Evolutionary conservation across 345 rosid genomes (phyloP).

Genomic region (Pistacia vera): DNA sequence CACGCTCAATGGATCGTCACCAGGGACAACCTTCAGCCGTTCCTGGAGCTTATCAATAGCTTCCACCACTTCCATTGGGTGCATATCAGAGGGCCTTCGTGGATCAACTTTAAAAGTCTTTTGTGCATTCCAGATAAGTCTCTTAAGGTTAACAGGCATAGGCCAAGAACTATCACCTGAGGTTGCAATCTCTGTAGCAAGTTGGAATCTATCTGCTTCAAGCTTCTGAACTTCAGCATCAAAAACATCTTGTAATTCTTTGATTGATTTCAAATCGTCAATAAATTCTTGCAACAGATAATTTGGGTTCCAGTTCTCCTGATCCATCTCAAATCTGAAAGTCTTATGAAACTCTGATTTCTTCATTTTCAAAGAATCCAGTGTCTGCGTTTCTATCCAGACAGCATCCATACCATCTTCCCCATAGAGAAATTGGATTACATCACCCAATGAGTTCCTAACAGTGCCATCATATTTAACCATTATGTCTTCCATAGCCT

Average conservation of each 20-base stretch:
- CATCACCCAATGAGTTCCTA: slow-evolving; percentile 95
- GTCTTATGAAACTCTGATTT: slow-evolving; percentile 72
- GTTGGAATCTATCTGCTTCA: slow-evolving; percentile 81
- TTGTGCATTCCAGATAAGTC: slow-evolving; percentile 98
- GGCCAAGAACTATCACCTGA: slow-evolving; percentile 95
- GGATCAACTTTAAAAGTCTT: slow-evolving; percentile 90
- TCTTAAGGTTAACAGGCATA: slow-evolving; percentile 88
- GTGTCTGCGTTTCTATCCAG: slow-evolving; percentile 94
- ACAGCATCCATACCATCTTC: slow-evolving; percentile 99
- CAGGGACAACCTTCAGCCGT: slow-evolving; percentile 92
- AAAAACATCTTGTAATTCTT: slow-evolving; percentile 88
- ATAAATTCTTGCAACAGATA: slow-evolving; percentile 80
- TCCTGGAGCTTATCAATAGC: slow-evolving; percentile 96
- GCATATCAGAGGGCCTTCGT: slow-evolving; percentile 80
- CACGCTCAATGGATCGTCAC: slow-evolving; percentile 83
- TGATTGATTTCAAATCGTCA: slow-evolving; percentile 87
- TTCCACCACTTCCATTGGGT: slow-evolving; percentile 97
- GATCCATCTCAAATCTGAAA: slow-evolving; percentile 86
- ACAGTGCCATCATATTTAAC: slow-evolving; percentile 99
- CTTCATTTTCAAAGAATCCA: slow-evolving; percentile 93
- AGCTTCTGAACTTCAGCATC: slow-evolving; percentile 95
- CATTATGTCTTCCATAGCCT: slow-evolving; percentile 99
- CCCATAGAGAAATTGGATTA: slow-evolving; percentile 96
- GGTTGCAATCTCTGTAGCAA: slow-evolving; percentile 91
- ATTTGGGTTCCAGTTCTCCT: slow-evolving; percentile 82